A percentile compares a stretch with the other conserved stretches of the same genome.
Conservation (phyloP, 75 land plant species). For the Sequoiadendron giganteum region DNA sequence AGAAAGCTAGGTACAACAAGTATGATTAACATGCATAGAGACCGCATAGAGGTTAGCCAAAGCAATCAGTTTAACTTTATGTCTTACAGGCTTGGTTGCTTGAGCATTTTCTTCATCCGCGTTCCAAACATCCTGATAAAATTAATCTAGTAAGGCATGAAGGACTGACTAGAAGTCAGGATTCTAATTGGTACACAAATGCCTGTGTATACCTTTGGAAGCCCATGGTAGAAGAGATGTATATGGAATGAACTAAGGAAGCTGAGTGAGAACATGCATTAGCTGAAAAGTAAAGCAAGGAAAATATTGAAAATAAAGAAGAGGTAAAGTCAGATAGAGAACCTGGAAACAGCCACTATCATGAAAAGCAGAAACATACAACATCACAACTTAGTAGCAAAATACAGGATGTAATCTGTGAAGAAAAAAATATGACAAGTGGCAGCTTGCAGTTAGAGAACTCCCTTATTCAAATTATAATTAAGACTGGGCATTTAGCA, state of each 20-base stretch:
- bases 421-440: background rate
- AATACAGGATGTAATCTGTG: background rate
- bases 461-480: background rate
- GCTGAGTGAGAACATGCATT: slow-evolving; percentile 33
- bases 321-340: slow-evolving; percentile 2
- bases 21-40: no score
- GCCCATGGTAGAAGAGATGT: slow-evolving; percentile 98
- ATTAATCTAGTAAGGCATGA: no score
- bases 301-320: background rate
- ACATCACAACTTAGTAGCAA: background rate
- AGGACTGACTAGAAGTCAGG: slow-evolving; percentile 21
- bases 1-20: no score
- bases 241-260: slow-evolving; percentile 76
- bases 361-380: background rate
- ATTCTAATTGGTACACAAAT: slow-evolving; percentile 95
- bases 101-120: no score
- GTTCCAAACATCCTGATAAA: no score
- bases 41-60: no score
- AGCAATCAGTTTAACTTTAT: no score
- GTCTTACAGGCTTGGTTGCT: no score
- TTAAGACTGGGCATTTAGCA: background rate
- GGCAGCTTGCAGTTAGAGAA: background rate
- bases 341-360: background rate
- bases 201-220: slow-evolving; percentile 98
- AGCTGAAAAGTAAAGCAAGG: background rate